Base-by-base conservation (phyloP, 768 basidiomycete genomes). In the Termitomyces sp. region DNA sequence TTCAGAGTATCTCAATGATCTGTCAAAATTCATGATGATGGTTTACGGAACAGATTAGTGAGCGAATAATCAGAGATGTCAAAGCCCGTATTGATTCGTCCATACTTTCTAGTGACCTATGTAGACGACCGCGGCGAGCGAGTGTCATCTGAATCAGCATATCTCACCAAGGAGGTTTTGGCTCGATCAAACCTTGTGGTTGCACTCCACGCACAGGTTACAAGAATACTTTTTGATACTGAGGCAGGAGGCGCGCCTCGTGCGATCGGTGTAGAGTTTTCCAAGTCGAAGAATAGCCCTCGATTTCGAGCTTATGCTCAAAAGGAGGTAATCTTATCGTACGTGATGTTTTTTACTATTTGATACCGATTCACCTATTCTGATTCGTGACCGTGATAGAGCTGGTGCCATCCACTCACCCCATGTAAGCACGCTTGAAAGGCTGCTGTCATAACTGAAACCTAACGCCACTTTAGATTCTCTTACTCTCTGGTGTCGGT, bases 401-500 rank as follows among this genome's bases (percentile, higher is more conserved):
- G 84, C 79, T 30, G 86, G 86, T 3, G 77, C 86, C 1, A 67
- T 88, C 7, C 84, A 88, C 61, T 79, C 84, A 6, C 87, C 87
- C 3, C 82, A 83, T 22, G 80, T 80, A 55, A 30, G 72, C 4
- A 36, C 9, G 36, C 24, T 30, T 1, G 24, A 18, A 14, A 20
- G 20, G 32, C 32, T 10, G 20, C 32, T 35, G 44, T 20, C 0
- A 45, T 14, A 24, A 45, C 44, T 18, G 6, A 7, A 10, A 14
- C 24, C 41, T 43, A 28, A 48, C 24, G 5, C 28, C 6, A 40
- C 26, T 14, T 33, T 53, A 88, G 74, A 79, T 90, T 38, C 76
- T 90, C 20, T 80, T 87, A 79, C 76, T 90, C 38, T 90, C 88
- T 8, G 93, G 93, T 24, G 74, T 94, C 45, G 93, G 93, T 18